Conservation (phyloP, 495 filamentous ascomycete species). For the Daldinia loculata region DNA sequence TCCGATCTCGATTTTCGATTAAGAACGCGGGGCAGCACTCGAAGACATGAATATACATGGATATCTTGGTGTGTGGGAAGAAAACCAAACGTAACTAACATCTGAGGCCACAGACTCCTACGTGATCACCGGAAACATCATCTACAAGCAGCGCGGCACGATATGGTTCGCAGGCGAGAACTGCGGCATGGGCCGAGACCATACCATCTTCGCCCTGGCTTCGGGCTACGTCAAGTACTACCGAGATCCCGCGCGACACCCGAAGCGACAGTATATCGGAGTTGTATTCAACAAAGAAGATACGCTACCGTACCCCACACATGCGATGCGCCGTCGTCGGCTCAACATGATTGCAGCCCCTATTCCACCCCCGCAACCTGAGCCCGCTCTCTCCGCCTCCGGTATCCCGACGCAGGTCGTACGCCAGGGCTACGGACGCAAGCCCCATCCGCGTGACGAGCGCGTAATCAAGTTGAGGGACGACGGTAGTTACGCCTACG, state of each 20-base stretch:
- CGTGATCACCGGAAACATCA: constrained; percentile 94
- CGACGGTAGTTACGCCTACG: constrained; percentile 73
- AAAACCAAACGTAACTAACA: constrained; percentile 9
- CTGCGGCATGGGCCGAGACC: constrained; percentile 91
- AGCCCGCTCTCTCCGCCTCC: constrained; percentile 48
- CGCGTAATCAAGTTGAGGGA: constrained; percentile 62
- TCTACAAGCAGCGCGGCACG: constrained; percentile 95
- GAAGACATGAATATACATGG: neutral
- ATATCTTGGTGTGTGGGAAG: neutral
- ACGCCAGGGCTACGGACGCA: constrained; percentile 43
- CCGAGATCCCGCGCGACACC: constrained; percentile 78
- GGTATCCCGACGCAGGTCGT: constrained; percentile 56
- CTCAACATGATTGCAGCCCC: constrained; percentile 71
- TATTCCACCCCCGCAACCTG: constrained; percentile 32
- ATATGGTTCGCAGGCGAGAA: constrained; percentile 96
- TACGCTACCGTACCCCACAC: constrained; percentile 74
- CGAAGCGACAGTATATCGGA: constrained; percentile 89
- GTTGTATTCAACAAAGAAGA: constrained; percentile 81
- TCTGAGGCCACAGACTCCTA: constrained; percentile 69
- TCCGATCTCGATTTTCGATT: neutral
- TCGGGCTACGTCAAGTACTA: constrained; percentile 97
- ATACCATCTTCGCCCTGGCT: constrained; percentile 89
- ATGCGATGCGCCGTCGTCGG: constrained; percentile 71
- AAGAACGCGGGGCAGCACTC: neutral
- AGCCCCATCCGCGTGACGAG: constrained; percentile 50